A percentile compares a stretch with the other conserved stretches of the same genome.
These are phyloP conservation scores for Gelatoporia subvermispora DNA, from an alignment of 768 basidiomycete species.

Conservation along the genomic window DNA sequence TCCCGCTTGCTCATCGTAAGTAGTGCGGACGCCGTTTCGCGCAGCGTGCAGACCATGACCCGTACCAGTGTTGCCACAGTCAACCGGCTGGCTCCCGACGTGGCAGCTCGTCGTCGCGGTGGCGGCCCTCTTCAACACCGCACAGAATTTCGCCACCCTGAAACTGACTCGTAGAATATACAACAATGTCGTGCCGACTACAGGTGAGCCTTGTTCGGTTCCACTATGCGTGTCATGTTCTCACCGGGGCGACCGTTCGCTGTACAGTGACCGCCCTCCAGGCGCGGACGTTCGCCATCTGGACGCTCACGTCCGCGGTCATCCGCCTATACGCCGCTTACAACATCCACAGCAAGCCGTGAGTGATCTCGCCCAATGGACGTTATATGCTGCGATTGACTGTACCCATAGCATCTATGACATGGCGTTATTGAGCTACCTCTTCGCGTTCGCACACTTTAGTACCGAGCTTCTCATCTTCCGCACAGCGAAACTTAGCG, in stretches of 20 bases:
- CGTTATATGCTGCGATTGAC: conserved; percentile 6
- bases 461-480: conserved; percentile 81
- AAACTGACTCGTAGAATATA: conserved; percentile 79
- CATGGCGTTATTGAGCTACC: conserved; percentile 81
- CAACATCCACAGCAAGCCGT: conserved; percentile 81
- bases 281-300: conserved; percentile 84
- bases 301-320: conserved; percentile 84
- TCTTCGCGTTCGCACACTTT: conserved; percentile 89
- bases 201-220: conserved; percentile 13
- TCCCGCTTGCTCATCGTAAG: neutral
- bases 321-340: conserved; percentile 88
- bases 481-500: conserved; percentile 59
- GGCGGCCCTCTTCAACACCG: conserved; percentile 78
- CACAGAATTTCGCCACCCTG: conserved; percentile 77
- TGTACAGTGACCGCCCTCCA: conserved; percentile 77
- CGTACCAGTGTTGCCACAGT: conserved; percentile 46
- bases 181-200: conserved; percentile 31
- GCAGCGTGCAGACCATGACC: no score
- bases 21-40: no score
- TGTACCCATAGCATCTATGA: conserved; percentile 75
- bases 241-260: neutral
- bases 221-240: neutral
- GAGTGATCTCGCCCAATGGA: conserved; percentile 23
- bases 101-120: conserved; percentile 85
- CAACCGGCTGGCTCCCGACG: conserved; percentile 69